A percentile compares a stretch with the other conserved stretches of the same genome.
Conservation (phyloP, 2,329 filamentous ascomycete species). For the Didymella pinodella region DNA sequence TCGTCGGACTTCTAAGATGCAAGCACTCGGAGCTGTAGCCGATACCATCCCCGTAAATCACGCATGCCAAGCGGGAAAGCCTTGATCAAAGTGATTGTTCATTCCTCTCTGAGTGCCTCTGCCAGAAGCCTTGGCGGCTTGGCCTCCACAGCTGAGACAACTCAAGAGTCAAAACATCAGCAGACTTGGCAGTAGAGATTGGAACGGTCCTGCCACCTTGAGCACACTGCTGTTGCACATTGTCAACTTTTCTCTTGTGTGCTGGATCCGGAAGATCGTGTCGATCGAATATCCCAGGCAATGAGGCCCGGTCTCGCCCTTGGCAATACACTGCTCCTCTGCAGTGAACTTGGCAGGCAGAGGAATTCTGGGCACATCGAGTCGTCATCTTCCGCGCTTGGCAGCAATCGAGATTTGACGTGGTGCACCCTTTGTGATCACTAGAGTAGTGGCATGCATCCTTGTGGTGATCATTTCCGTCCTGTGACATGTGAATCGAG, state of each 20-base stretch:
- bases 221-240: not conserved
- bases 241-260: not conserved
- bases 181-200: not conserved
- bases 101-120: slow-evolving; percentile 14
- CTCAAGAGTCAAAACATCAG: slow-evolving; percentile 5
- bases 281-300: not conserved
- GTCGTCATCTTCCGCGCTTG: slow-evolving; percentile 34
- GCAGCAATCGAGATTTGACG: slow-evolving; percentile 18
- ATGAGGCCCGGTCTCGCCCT: slow-evolving; percentile 8
- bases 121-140: slow-evolving; percentile 16
- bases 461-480: not conserved
- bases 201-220: not conserved
- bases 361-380: slow-evolving; percentile 26
- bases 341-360: slow-evolving; percentile 28
- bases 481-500: not conserved
- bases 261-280: not conserved
- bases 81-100: slow-evolving; percentile 1
- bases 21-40: not conserved
- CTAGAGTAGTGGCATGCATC: slow-evolving; percentile 7
- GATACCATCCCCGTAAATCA: slow-evolving; percentile 7
- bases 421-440: slow-evolving; percentile 18
- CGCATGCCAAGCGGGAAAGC: slow-evolving; percentile 1
- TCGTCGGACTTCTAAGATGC: not conserved
- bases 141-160: slow-evolving; percentile 19
- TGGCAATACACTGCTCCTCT: slow-evolving; percentile 23